These are phyloP conservation scores for Triticum monococcum DNA, from an alignment of 176 grass and related monocot genomes.

Conservation along the genomic window DNA sequence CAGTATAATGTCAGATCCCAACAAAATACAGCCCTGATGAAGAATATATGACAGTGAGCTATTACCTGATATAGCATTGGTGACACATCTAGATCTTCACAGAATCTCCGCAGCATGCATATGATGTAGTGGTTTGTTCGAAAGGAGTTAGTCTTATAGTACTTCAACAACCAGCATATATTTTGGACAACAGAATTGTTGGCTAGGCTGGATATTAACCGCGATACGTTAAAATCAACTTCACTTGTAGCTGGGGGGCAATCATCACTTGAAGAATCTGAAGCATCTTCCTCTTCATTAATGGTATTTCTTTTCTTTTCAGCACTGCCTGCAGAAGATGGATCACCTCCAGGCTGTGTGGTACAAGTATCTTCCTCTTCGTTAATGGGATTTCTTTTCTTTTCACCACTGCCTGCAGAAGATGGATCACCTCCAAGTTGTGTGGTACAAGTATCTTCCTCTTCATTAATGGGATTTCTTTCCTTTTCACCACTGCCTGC, in stretches of 20 bases:
- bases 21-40: slow-evolving; percentile 14
- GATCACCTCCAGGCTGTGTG: slow-evolving; percentile 29
- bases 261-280: slow-evolving; percentile 81
- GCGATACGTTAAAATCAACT: slow-evolving; percentile 83
- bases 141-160: slow-evolving; percentile 85
- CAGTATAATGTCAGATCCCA: slow-evolving; percentile 21
- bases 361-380: slow-evolving; percentile 36
- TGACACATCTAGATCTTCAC: slow-evolving; percentile 83
- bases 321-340: slow-evolving; percentile 15
- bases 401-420: slow-evolving; percentile 24
- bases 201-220: slow-evolving; percentile 66
- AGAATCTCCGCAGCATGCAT: slow-evolving; percentile 89
- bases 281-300: slow-evolving; percentile 39
- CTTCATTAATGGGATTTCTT: slow-evolving; percentile 38
- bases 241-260: slow-evolving; percentile 72
- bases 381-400: slow-evolving; percentile 43
- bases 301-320: slow-evolving; percentile 41
- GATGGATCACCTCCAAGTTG: slow-evolving; percentile 29
- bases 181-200: slow-evolving; percentile 91
- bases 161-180: slow-evolving; percentile 89
- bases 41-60: slow-evolving; percentile 7
- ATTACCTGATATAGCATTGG: slow-evolving; percentile 98
- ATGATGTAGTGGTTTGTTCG: slow-evolving; percentile 93
- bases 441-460: slow-evolving; percentile 28
- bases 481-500: slow-evolving; percentile 29